Evolutionary conservation across 2,329 filamentous ascomycete genomes (phyloP).

Genomic region (Bipolaris zeicola): DNA sequence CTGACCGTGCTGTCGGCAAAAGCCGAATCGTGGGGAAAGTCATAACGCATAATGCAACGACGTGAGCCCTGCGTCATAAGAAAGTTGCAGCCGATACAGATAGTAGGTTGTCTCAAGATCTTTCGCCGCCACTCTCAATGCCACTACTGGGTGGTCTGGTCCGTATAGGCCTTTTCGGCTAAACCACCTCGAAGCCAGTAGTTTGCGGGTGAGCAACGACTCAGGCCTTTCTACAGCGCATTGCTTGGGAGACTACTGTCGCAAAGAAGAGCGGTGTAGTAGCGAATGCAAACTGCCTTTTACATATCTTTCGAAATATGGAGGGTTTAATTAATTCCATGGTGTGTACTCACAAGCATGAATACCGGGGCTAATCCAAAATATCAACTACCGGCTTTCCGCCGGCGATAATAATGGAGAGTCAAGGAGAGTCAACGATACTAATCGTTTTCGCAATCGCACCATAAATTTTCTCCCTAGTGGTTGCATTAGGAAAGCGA

Average conservation of each 20-base stretch:
- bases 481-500: too few species aligned
- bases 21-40: not conserved
- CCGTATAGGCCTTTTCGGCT: not conserved
- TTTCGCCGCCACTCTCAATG: not conserved
- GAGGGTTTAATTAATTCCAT: not conserved
- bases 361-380: not conserved
- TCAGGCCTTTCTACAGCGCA: too few species aligned
- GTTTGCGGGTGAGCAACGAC: too few species aligned
- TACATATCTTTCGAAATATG: not conserved
- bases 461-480: not conserved
- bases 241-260: too few species aligned
- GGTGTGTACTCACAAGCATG: too few species aligned
- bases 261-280: not conserved
- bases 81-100: not conserved
- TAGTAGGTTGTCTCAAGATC: not conserved
- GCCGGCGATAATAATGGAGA: not conserved
- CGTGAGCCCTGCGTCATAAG: not conserved
- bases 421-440: not conserved
- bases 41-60: not conserved
- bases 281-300: too few species aligned
- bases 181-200: not conserved
- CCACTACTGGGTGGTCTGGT: not conserved
- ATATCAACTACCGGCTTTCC: not conserved
- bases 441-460: not conserved
- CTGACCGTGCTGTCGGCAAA: conserved; percentile 16